Conservation (phyloP, 148 eudicot genomes). For the Vaccinium myrtillus region DNA sequence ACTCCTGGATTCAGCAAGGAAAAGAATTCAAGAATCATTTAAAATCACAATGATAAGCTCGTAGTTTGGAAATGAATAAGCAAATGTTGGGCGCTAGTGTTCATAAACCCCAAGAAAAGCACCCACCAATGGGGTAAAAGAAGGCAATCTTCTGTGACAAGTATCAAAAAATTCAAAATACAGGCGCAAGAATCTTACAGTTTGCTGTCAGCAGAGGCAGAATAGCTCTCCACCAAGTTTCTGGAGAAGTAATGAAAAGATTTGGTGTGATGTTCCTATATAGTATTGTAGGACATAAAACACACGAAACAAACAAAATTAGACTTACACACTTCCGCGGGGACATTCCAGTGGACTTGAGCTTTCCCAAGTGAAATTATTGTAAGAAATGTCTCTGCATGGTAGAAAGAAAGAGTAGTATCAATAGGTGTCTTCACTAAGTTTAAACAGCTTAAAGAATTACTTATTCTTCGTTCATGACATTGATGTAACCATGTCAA, state of each 20-base stretch:
- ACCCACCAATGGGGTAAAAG: not conserved
- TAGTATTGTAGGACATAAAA: not conserved
- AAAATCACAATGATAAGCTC: not conserved
- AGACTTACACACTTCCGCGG: slow-evolving; percentile 47
- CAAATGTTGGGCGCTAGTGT: not conserved
- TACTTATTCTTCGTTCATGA: not conserved
- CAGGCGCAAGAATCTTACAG: slow-evolving; percentile 33
- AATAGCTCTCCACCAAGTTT: slow-evolving; percentile 58
- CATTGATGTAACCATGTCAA: not conserved
- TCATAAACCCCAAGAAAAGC: not conserved
- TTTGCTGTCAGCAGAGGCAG: slow-evolving; percentile 31
- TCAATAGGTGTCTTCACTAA: not conserved
- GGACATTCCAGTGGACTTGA: slow-evolving; percentile 41
- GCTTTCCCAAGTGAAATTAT: slow-evolving; percentile 44
- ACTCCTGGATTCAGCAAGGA: slow-evolving; percentile 19
- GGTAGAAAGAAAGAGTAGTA: slow-evolving; percentile 10
- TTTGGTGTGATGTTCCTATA: slow-evolving; percentile 4
- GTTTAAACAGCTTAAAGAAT: slow-evolving; percentile 5
- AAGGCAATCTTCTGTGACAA: slow-evolving; percentile 7
- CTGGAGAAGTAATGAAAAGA: slow-evolving; percentile 25
- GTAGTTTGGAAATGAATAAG: not conserved
- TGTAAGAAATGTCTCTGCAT: slow-evolving; percentile 51
- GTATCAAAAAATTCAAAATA: not conserved
- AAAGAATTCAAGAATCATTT: not conserved
- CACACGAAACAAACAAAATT: slow-evolving; percentile 2